Evolutionary conservation across 495 filamentous ascomycete species (phyloP).

Genomic region (Pyronema domesticum): DNA sequence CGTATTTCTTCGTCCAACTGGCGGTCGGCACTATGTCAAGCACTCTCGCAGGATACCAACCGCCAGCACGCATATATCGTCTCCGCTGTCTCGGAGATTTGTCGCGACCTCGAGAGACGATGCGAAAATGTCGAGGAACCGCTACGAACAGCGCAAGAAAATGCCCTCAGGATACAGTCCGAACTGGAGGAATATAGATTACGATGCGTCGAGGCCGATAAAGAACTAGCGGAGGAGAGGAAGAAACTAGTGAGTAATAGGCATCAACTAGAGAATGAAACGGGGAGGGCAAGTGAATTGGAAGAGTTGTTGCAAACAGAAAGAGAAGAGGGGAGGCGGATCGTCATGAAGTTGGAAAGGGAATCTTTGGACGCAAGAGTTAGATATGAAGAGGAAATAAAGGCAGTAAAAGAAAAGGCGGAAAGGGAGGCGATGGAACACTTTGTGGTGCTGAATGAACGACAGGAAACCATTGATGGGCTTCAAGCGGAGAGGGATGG

Average conservation of each 20-base stretch:
- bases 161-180: constrained; percentile 5
- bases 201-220: constrained; percentile 9
- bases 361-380: constrained; percentile 6
- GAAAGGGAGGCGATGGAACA: constrained; percentile 23
- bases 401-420: constrained; percentile 29
- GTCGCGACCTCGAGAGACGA: constrained; percentile 17
- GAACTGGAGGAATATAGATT: constrained; percentile 11
- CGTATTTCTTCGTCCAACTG: constrained; percentile 15
- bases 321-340: background rate
- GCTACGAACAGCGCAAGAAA: constrained; percentile 13
- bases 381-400: constrained; percentile 15
- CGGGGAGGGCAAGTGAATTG: too few species aligned
- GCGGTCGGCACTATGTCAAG: constrained; percentile 9
- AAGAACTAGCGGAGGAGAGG: constrained; percentile 4
- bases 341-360: background rate
- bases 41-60: constrained; percentile 12
- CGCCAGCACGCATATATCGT: constrained; percentile 17
- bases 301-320: too few species aligned
- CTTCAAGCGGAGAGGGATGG: constrained; percentile 5
- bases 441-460: constrained; percentile 14
- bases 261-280: too few species aligned
- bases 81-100: constrained; percentile 17
- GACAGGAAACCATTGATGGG: constrained; percentile 21
- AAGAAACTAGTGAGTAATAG: constrained; percentile 9
- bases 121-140: constrained; percentile 19